These are phyloP conservation scores for Adansonia rubrostipa DNA, from an alignment of 441 rosid species.

Conservation along the genomic window DNA sequence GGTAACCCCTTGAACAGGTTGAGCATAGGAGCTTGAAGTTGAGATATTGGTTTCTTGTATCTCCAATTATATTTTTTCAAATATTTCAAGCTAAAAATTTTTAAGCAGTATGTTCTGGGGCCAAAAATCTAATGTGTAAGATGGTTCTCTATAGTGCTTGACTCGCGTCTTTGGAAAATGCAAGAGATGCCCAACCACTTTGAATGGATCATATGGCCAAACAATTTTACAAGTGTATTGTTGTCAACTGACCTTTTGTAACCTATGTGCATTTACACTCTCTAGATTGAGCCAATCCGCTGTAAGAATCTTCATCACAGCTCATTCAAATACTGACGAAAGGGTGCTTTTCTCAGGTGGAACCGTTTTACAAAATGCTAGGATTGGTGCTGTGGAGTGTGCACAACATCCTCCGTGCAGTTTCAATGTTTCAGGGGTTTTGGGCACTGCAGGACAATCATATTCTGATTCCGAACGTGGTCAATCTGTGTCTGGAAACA, in stretches of 20 bases:
- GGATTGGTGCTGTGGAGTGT: constrained; percentile 44
- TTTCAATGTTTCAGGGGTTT: constrained; percentile 51
- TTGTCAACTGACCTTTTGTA: neutral
- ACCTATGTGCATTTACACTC: neutral
- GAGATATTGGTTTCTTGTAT: neutral
- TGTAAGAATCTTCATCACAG: neutral
- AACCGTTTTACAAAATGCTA: constrained; percentile 38
- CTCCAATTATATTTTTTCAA: constrained; percentile 16
- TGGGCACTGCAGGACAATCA: constrained; percentile 53
- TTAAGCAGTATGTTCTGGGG: neutral
- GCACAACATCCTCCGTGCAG: constrained; percentile 46
- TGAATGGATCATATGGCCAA: neutral
- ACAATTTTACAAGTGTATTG: neutral
- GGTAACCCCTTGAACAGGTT: neutral
- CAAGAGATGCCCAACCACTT: neutral
- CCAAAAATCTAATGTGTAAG: neutral
- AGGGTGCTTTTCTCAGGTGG: constrained; percentile 46
- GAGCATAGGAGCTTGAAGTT: neutral
- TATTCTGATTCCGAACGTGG: constrained; percentile 68
- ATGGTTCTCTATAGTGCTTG: neutral
- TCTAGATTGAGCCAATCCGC: neutral
- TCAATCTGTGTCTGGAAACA: constrained; percentile 70
- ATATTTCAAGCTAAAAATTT: neutral
- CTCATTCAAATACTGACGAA: constrained; percentile 28
- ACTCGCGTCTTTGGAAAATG: neutral